These are phyloP conservation scores for Fusarium temperatum DNA, from an alignment of 2,329 filamentous ascomycete genomes.

Conservation along the genomic window DNA sequence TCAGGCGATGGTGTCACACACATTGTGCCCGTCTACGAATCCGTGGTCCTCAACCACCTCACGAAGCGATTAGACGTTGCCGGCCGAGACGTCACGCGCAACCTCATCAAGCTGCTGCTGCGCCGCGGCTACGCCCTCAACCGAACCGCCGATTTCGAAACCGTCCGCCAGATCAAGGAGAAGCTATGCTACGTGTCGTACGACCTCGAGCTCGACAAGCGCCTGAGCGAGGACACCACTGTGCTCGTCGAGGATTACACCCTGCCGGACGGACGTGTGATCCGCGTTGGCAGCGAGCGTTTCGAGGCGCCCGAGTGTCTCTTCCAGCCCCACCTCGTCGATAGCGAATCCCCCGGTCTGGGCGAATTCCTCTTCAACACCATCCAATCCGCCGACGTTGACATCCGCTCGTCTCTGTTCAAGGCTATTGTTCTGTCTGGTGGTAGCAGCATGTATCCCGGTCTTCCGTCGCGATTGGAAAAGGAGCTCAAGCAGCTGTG, in stretches of 20 bases:
- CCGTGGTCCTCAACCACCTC: slow-evolving; percentile 95
- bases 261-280: slow-evolving; percentile 93
- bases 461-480: slow-evolving; percentile 90
- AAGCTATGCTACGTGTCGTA: slow-evolving; percentile 99
- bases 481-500: slow-evolving; percentile 99
- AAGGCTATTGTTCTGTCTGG: slow-evolving; percentile 97
- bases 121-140: slow-evolving; percentile 96
- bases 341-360: slow-evolving; percentile 96
- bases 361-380: slow-evolving; percentile 99
- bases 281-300: slow-evolving; percentile 93
- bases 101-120: slow-evolving; percentile 92
- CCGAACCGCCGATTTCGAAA: slow-evolving; percentile 98
- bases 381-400: slow-evolving; percentile 94
- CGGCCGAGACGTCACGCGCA: slow-evolving; percentile 96
- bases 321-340: slow-evolving; percentile 97
- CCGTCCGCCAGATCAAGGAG: slow-evolving; percentile 98
- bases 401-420: slow-evolving; percentile 92
- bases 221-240: slow-evolving; percentile 95
- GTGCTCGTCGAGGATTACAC: slow-evolving; percentile 98
- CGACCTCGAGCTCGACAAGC: slow-evolving; percentile 95
- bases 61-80: slow-evolving; percentile 94
- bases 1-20: slow-evolving; percentile 98
- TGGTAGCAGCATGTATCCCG: slow-evolving; percentile 98
- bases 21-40: slow-evolving; percentile 98
- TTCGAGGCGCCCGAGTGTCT: slow-evolving; percentile 98